Evolutionary conservation across 768 basidiomycete genomes (phyloP), one percentile per base, ranked within the genome.

Genomic region (Pilatotrama ljubarskyi): DNA sequence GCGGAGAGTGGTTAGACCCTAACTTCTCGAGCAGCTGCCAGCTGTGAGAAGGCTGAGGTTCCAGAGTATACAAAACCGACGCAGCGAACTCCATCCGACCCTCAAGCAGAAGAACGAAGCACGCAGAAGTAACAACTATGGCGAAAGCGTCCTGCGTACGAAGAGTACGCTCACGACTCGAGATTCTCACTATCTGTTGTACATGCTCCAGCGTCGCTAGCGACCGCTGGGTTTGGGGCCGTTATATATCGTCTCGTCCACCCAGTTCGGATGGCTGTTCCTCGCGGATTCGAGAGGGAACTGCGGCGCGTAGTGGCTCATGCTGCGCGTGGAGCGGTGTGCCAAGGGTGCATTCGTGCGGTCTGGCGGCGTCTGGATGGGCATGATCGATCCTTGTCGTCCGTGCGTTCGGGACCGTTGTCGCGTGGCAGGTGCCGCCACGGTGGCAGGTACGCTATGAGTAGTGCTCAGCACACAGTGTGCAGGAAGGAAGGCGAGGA

Each of bases 231-330:
- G 47, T 1, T 26, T 10, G 1, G 59, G 63, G 35, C 73, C 80
- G 66, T 80, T 82, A 58, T 77, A 81, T 40, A 56, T n/a, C 52
- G 69, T 69, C 14, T 76, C 77, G 60, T 83, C 81, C 26, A 82
- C 81, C 80, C 80, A 82, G n/a, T 57, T 46, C 20, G 38, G 2
- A n/a, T 26, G 54, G 37, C 58, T 56, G 49, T 29, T 53, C 50
- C 58, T 46, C 29, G 40, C 22, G n/a, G 62, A 47, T 29, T 44
- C 43, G 36, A 57, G 22, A 15, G 63, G 63, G 32, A 48, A 60
- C 58, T 59, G 58, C 26, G 63, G 63, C 24, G 58, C 63, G 55
- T 64, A 59, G 51, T 60, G 62, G 50, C 43, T 44, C 14, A 20
- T 35, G 51, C 51, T 41, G 2, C 15, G 32, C 48, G 37, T 41